phyloP scores from a whole-genome alignment of 148 eudicot genomes.

The Hydrangea macrophylla region DNA sequence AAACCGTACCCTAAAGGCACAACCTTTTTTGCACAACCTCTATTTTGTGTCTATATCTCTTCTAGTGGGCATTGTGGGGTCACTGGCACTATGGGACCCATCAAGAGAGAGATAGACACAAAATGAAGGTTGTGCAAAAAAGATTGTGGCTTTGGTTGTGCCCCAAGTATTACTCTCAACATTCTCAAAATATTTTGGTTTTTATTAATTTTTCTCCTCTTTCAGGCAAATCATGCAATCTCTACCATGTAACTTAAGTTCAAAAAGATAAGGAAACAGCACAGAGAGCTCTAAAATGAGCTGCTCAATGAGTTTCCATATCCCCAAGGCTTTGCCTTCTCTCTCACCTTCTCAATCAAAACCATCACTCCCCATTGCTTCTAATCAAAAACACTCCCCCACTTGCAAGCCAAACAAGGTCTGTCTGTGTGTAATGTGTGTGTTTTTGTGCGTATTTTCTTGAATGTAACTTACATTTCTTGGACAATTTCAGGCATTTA shows the following conservation, averaged over 20 bases:
- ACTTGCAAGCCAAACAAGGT: constrained; percentile 25
- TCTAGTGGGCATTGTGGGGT: too few relatives aligned
- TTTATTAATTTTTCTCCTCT: background rate
- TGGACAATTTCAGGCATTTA: constrained; percentile 17
- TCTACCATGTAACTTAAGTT: constrained; percentile 16
- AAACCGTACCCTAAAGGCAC: too few relatives aligned
- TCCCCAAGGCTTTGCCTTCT: constrained; percentile 65
- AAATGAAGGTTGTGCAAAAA: too few relatives aligned
- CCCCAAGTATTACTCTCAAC: background rate
- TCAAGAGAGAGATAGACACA: too few relatives aligned
- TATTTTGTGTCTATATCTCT: too few relatives aligned
- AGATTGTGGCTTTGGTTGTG: too few relatives aligned
- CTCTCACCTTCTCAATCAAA: constrained; percentile 28
- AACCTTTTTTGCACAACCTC: too few relatives aligned
- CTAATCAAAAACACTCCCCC: constrained; percentile 27
- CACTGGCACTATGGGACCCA: too few relatives aligned
- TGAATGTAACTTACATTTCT: background rate
- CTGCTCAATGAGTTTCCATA: constrained; percentile 41
- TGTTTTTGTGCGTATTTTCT: constrained; percentile 1
- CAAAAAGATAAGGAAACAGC: constrained; percentile 25
- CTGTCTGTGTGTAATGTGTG: background rate
- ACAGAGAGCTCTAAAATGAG: constrained; percentile 36
- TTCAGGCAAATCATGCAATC: background rate
- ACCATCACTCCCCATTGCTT: constrained; percentile 25
- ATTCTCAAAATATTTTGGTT: background rate